Evolutionary conservation across 106 monocot genomes (phyloP).

Genomic region (Alisma plantagoaquatica): DNA sequence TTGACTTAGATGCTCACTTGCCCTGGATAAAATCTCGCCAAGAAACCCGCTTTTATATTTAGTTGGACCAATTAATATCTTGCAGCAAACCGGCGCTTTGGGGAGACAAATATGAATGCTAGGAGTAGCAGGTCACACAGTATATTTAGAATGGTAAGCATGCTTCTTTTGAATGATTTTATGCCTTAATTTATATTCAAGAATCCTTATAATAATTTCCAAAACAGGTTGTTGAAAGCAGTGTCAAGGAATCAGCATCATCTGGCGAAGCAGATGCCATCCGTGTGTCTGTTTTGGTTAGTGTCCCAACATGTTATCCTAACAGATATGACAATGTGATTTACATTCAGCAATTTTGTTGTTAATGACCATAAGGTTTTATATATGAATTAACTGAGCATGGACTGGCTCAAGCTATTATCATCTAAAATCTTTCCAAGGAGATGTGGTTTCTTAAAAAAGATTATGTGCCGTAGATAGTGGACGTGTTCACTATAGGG

Average conservation of each 20-base stretch:
- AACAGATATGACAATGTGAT: no score
- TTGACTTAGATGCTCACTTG: not conserved
- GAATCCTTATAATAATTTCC: not conserved
- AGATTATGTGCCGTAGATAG: no score
- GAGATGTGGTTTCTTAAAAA: no score
- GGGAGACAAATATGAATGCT: conserved; percentile 89
- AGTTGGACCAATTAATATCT: not conserved
- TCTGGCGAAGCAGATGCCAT: conserved; percentile 62
- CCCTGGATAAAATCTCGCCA: not conserved
- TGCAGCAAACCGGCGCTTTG: conserved; percentile 89
- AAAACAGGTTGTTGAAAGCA: conserved; percentile 89
- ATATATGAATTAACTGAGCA: no score
- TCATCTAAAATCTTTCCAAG: no score
- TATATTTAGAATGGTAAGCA: conserved; percentile 90
- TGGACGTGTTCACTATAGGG: no score
- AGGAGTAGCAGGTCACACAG: conserved; percentile 94
- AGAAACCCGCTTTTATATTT: not conserved
- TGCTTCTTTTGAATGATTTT: no score
- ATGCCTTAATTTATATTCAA: not conserved
- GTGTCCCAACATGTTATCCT: no score
- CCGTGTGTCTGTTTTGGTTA: conserved; percentile 85
- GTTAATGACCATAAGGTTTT: no score
- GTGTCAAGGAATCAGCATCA: conserved; percentile 31
- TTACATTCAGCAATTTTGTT: no score
- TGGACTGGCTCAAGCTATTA: no score